A percentile compares a stretch with the other conserved stretches of the same genome.
Conservation (phyloP, 106 monocot genomes). For the Xerophyta viscosa region DNA sequence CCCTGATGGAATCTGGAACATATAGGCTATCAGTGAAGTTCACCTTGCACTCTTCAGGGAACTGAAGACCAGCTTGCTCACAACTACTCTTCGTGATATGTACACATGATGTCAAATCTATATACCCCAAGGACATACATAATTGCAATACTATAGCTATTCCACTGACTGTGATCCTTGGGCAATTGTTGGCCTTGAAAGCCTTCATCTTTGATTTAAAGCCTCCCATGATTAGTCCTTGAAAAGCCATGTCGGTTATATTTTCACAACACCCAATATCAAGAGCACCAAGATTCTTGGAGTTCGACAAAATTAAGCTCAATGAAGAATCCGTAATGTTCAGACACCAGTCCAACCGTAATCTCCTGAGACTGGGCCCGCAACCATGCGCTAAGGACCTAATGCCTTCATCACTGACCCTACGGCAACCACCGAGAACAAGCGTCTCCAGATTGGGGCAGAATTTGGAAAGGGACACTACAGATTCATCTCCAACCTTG, state of each 20-base stretch:
- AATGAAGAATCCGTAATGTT: slow-evolving; percentile 56
- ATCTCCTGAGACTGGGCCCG: slow-evolving; percentile 27
- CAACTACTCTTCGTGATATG: slow-evolving; percentile 47
- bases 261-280: slow-evolving; percentile 79
- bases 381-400: slow-evolving; percentile 32
- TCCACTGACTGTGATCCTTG: slow-evolving; percentile 51
- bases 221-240: slow-evolving; percentile 16
- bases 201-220: slow-evolving; percentile 42
- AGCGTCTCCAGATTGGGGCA: slow-evolving; percentile 69
- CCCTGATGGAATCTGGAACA: slow-evolving; percentile 18
- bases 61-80: slow-evolving; percentile 61
- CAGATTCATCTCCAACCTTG: slow-evolving; percentile 40
- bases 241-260: slow-evolving; percentile 67
- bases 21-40: slow-evolving; percentile 52
- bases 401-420: slow-evolving; percentile 55
- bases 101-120: slow-evolving; percentile 69
- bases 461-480: slow-evolving; percentile 45
- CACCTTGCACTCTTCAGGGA: slow-evolving; percentile 44
- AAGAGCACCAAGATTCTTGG: slow-evolving; percentile 51
- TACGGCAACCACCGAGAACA: slow-evolving; percentile 64
- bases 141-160: slow-evolving; percentile 38
- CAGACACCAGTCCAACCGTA: slow-evolving; percentile 75
- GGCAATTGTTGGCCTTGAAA: slow-evolving; percentile 49
- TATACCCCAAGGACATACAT: slow-evolving; percentile 48
- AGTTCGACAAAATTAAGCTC: slow-evolving; percentile 43